These are phyloP conservation scores for Alternaria arbusti DNA, from an alignment of 2,329 filamentous ascomycete species.

Conservation along the genomic window DNA sequence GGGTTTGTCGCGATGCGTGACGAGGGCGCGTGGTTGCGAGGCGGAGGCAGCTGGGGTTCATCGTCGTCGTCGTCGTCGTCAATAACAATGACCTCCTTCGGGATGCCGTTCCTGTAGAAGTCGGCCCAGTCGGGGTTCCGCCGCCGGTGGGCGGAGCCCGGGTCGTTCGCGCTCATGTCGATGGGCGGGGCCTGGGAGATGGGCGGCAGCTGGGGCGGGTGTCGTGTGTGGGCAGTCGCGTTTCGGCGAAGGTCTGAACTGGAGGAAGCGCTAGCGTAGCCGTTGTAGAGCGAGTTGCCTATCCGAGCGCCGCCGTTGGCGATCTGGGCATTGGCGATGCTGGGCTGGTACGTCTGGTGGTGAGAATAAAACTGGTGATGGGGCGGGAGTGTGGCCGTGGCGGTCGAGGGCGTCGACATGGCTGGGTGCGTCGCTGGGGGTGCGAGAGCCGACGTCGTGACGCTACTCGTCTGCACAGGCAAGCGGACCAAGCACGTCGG, in stretches of 20 bases:
- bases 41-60: conserved; percentile 22
- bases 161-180: conserved; percentile 32
- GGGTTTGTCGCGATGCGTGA: conserved; percentile 50
- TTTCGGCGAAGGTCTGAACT: conserved; percentile 47
- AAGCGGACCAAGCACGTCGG: conserved; percentile 22
- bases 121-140: conserved; percentile 50
- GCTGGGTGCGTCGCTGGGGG: conserved; percentile 29
- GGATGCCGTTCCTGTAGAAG: conserved; percentile 54
- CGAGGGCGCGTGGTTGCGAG: conserved; percentile 28
- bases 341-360: conserved; percentile 46
- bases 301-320: conserved; percentile 41
- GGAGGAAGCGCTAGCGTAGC: conserved; percentile 46
- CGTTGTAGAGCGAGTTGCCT: conserved; percentile 48
- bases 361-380: conserved; percentile 51
- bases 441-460: conserved; percentile 34
- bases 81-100: conserved; percentile 60
- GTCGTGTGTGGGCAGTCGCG: conserved; percentile 40
- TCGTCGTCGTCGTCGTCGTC: conserved; percentile 57
- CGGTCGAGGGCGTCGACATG: conserved; percentile 55
- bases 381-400: conserved; percentile 50
- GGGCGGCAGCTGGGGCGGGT: conserved; percentile 42
- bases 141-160: conserved; percentile 26
- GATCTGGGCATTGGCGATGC: conserved; percentile 45
- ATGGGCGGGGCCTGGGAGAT: conserved; percentile 26
- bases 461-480: conserved; percentile 31